A percentile compares a stretch with the other conserved stretches of the same genome.
phyloP scores from a whole-genome alignment of 2,329 filamentous ascomycete genomes.

The Alternaria brassicae region DNA sequence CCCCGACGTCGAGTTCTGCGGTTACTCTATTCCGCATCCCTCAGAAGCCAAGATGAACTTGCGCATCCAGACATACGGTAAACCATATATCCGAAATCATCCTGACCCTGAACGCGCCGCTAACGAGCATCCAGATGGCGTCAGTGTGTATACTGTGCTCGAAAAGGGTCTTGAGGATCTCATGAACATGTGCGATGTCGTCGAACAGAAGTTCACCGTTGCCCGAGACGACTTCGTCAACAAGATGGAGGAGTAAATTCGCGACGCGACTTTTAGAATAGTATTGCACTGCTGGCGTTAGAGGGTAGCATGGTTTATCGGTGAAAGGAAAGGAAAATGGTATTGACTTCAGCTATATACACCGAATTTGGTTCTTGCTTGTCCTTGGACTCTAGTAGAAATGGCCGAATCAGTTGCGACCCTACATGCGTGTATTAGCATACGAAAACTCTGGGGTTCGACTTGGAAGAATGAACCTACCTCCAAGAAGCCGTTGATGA shows the following conservation, averaged over 20 bases:
- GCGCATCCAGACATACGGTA: slow-evolving; percentile 95
- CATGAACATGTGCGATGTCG: slow-evolving; percentile 90
- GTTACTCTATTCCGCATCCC: slow-evolving; percentile 96
- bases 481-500: slow-evolving; percentile 95
- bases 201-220: slow-evolving; percentile 84
- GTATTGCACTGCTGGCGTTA: slow-evolving; percentile 46
- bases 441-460: neutral
- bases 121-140: slow-evolving; percentile 66
- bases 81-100: neutral
- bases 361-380: slow-evolving; percentile 30
- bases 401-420: slow-evolving; percentile 45
- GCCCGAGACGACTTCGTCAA: slow-evolving; percentile 68
- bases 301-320: slow-evolving; percentile 23
- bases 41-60: slow-evolving; percentile 97
- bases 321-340: slow-evolving; percentile 46
- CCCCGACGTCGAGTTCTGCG: slow-evolving; percentile 96
- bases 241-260: slow-evolving; percentile 36
- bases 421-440: slow-evolving; percentile 34
- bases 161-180: slow-evolving; percentile 90
- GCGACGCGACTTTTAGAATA: neutral
- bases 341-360: slow-evolving; percentile 48
- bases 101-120: neutral
- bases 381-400: slow-evolving; percentile 8
- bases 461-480: slow-evolving; percentile 59
- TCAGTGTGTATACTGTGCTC: slow-evolving; percentile 81